These are phyloP conservation scores for Claviceps digitariae DNA, from an alignment of 2,329 filamentous ascomycete genomes.

Conservation along the genomic window DNA sequence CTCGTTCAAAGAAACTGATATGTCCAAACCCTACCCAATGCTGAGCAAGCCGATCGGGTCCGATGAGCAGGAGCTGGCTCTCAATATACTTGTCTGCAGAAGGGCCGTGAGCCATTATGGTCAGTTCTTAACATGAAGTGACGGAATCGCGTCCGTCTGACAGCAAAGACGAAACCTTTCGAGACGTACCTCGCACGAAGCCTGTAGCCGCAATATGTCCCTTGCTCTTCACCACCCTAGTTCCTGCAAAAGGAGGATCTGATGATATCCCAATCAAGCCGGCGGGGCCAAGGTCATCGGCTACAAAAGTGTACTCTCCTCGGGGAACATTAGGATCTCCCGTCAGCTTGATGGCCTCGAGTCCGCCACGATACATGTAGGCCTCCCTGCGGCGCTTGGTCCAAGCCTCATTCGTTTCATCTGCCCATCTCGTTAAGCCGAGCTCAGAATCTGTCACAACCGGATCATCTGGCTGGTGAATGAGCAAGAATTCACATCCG, in stretches of 20 bases:
- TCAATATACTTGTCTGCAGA: constrained; percentile 56
- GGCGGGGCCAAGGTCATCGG: constrained; percentile 56
- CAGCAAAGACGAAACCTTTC: background rate
- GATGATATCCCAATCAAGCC: constrained; percentile 52
- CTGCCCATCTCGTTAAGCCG: constrained; percentile 23
- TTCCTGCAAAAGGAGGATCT: constrained; percentile 58
- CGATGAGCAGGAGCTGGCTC: constrained; percentile 66
- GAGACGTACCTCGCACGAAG: constrained; percentile 55
- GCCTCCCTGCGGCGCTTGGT: constrained; percentile 29
- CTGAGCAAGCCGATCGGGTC: constrained; percentile 63
- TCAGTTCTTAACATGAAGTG: background rate
- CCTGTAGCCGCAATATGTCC: constrained; percentile 67
- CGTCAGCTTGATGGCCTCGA: constrained; percentile 83
- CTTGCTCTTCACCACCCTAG: constrained; percentile 55
- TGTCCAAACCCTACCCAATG: constrained; percentile 59
- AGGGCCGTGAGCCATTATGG: background rate
- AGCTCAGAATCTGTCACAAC: constrained; percentile 24
- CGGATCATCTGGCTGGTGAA: constrained; percentile 55
- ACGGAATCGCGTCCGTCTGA: too few species aligned
- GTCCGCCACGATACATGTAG: constrained; percentile 46
- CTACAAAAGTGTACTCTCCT: constrained; percentile 71
- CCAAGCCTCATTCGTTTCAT: constrained; percentile 34
- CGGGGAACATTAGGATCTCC: constrained; percentile 83
- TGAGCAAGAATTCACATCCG: constrained; percentile 74
- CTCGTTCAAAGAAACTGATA: constrained; percentile 46